Evolutionary conservation across 305 asterid genomes (phyloP).

Genomic region (Fraxinus dipetala): DNA sequence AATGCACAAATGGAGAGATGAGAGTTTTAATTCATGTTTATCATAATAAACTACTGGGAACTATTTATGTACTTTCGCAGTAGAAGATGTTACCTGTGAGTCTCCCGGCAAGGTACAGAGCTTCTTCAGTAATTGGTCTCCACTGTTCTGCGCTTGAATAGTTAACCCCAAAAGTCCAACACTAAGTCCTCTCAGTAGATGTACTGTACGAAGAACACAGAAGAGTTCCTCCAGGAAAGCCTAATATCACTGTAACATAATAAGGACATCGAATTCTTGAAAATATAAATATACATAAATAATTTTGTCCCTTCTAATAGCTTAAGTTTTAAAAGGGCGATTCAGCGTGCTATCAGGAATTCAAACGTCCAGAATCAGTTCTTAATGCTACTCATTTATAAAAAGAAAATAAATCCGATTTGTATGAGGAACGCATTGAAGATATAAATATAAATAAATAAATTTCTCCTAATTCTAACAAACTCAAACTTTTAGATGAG

Average conservation of each 20-base stretch:
- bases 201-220: slow-evolving; percentile 92
- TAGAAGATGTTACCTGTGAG: slow-evolving; percentile 43
- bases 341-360: background rate
- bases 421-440: too few species aligned
- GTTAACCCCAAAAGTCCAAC: slow-evolving; percentile 86
- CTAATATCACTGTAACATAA: slow-evolving; percentile 31
- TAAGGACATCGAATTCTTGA: background rate
- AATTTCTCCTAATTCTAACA: background rate
- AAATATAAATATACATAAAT: background rate
- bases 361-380: background rate
- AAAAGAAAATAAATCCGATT: too few species aligned
- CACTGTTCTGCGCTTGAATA: slow-evolving; percentile 49
- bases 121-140: slow-evolving; percentile 95
- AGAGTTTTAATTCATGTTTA: background rate
- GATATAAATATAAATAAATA: background rate
- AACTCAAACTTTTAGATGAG: background rate
- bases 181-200: slow-evolving; percentile 87
- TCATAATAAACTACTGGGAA: background rate
- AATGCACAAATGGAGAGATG: background rate
- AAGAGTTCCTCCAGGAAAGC: slow-evolving; percentile 94
- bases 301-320: background rate
- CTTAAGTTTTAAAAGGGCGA: background rate
- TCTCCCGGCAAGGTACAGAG: slow-evolving; percentile 67
- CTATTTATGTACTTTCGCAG: background rate
- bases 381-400: too few species aligned